phyloP scores from a whole-genome alignment of 768 basidiomycete species.

The Amanita thiersii region DNA sequence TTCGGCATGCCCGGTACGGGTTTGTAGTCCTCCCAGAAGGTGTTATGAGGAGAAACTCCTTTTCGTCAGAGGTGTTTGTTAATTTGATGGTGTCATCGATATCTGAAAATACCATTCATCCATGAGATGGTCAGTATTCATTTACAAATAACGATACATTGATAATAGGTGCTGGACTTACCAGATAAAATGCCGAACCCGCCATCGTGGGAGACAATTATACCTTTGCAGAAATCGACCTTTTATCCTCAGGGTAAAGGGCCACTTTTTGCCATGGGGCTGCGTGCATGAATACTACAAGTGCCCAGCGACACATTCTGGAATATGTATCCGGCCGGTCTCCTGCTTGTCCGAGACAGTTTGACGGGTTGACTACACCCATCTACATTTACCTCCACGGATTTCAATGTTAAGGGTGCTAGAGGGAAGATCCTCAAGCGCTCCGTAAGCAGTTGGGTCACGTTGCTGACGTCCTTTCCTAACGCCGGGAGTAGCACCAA shows the following conservation, averaged over 20 bases:
- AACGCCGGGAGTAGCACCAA: conserved; percentile 16
- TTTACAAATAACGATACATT: too few species aligned
- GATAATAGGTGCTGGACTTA: too few species aligned
- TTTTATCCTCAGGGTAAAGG: background rate
- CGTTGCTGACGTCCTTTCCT: conserved; percentile 23
- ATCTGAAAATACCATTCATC: conserved; percentile 22
- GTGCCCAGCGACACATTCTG: conserved; percentile 23
- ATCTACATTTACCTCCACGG: conserved; percentile 20
- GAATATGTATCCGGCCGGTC: conserved; percentile 25
- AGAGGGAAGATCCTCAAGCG: conserved; percentile 26
- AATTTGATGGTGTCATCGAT: conserved; percentile 39
- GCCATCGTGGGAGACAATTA: conserved; percentile 26
- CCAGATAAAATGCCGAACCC: conserved; percentile 38
- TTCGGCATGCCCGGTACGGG: conserved; percentile 39
- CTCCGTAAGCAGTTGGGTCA: conserved; percentile 17
- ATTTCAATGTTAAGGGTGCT: conserved; percentile 23
- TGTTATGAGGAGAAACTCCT: conserved; percentile 21
- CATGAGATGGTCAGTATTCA: too few species aligned
- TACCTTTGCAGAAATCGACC: conserved; percentile 13
- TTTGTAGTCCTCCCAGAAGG: conserved; percentile 29
- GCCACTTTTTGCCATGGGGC: conserved; percentile 14
- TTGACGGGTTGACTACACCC: conserved; percentile 21
- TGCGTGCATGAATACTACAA: conserved; percentile 16
- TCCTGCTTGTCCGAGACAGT: conserved; percentile 20
- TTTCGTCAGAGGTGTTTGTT: conserved; percentile 27